phyloP scores from a whole-genome alignment of 2,329 filamentous ascomycete species.

The Colletotrichum melonis region DNA sequence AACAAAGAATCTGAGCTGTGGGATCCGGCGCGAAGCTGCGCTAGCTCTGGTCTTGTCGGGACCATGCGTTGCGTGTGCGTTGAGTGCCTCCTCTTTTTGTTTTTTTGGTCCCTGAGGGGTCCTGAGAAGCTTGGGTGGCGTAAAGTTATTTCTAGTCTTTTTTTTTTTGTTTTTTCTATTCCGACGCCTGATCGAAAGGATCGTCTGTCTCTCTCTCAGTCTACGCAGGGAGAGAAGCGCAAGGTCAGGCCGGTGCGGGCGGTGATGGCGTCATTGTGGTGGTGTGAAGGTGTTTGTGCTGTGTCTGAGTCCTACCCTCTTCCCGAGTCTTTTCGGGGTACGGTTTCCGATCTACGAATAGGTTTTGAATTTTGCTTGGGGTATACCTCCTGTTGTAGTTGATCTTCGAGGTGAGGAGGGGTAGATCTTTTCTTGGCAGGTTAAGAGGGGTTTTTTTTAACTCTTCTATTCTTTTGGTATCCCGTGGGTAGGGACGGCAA shows the following conservation, averaged over 20 bases:
- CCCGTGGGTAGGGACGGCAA: too few species aligned
- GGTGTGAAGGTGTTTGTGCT: not conserved
- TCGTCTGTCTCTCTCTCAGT: not conserved
- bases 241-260: not conserved
- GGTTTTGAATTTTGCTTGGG: too few species aligned
- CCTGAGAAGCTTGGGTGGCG: too few species aligned
- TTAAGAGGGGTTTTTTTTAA: too few species aligned
- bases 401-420: too few species aligned
- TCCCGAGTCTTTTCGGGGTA: not conserved
- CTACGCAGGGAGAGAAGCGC: not conserved
- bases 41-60: not conserved
- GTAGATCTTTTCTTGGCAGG: too few species aligned
- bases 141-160: too few species aligned
- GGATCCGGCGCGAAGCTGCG: not conserved
- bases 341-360: too few species aligned
- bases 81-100: not conserved
- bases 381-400: too few species aligned
- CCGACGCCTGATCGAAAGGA: not conserved
- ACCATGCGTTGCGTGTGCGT: not conserved
- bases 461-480: too few species aligned
- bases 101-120: too few species aligned
- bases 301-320: not conserved
- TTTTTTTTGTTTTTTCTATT: not conserved
- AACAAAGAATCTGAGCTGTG: constrained; percentile 24
- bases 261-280: not conserved